phyloP scores from a whole-genome alignment of 2,329 filamentous ascomycete species.

The Periconia macrospinosa region DNA sequence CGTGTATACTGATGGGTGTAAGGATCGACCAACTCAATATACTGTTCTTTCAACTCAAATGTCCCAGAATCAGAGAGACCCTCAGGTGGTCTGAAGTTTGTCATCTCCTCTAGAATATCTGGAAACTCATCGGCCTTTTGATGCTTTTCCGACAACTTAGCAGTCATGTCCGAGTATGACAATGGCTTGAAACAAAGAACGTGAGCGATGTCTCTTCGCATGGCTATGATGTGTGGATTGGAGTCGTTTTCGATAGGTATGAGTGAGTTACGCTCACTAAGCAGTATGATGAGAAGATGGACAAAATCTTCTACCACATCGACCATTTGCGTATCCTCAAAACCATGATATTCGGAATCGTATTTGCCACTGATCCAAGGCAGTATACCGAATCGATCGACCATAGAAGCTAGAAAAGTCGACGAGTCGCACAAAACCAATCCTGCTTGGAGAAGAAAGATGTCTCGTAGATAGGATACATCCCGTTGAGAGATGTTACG shows the following conservation, averaged over 20 bases:
- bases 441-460: constrained; percentile 90
- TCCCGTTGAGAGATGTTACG: constrained; percentile 86
- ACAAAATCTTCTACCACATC: constrained; percentile 96
- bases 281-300: constrained; percentile 84
- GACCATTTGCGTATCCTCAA: constrained; percentile 84
- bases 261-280: constrained; percentile 85
- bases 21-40: constrained; percentile 85
- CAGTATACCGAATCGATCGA: constrained; percentile 88
- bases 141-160: constrained; percentile 83
- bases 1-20: constrained; percentile 96
- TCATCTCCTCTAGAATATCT: constrained; percentile 80
- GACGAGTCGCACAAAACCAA: constrained; percentile 83
- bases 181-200: constrained; percentile 95
- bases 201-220: constrained; percentile 89
- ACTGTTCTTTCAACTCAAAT: constrained; percentile 87
- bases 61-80: constrained; percentile 90
- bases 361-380: constrained; percentile 87
- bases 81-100: constrained; percentile 86
- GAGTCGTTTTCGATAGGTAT: constrained; percentile 68
- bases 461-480: constrained; percentile 90
- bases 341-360: constrained; percentile 63
- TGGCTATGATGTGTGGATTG: constrained; percentile 67
- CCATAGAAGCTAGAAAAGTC: constrained; percentile 81
- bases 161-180: constrained; percentile 88
- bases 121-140: constrained; percentile 89